Evolutionary conservation across 1,284 basidiomycete species (phyloP), one percentile per base, ranked within the genome.

Genomic region (Salmacisia buchloeana): DNA sequence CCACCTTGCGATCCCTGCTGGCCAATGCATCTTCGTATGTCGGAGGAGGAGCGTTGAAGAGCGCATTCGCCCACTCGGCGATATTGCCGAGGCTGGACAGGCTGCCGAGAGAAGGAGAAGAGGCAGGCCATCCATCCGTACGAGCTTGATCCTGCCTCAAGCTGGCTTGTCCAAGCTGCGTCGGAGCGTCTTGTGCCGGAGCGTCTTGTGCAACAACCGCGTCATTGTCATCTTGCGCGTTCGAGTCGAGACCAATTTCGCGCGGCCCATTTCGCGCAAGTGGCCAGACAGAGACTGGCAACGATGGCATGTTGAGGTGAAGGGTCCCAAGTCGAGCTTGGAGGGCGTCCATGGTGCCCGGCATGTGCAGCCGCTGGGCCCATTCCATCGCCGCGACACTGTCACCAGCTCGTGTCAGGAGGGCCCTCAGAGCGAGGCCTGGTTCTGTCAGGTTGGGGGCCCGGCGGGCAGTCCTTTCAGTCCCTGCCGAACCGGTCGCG

Each of bases 311-410:
- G 49, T 54, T 54, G 49, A 54, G 34, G 27, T 54, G 25, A 13
- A 54, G 21, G 29, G 34, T 33, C 29, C 27, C 29, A 31, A 54
- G 49, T 33, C 49, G 49, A 54, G 49, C 49, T 33, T 54, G 49
- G 12, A 54, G 27, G 4, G 49, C 49, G 34, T 54, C 49, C 49
- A 54, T 54, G 29, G 25, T 29, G 49, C 49, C 49, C 3, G 49
- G 49, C 13, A 54, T 31, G 12, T 54, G 49, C 27, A 54, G 21
- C 29, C 49, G 23, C 49, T 54, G 49, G 6, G 49, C 49, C 49
- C 49, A 54, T 33, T 54, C 49, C 49, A 54, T 54, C 6, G 49
- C 49, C 49, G 49, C 49, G 18, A 54, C 49, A 33, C 49, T 54
- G 27, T 54, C 49, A 31, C 49, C 49, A 18, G 49, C 49, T 15